Base-by-base conservation (phyloP, 2,329 filamentous ascomycete genomes). In the Cyphellophora europaea region DNA sequence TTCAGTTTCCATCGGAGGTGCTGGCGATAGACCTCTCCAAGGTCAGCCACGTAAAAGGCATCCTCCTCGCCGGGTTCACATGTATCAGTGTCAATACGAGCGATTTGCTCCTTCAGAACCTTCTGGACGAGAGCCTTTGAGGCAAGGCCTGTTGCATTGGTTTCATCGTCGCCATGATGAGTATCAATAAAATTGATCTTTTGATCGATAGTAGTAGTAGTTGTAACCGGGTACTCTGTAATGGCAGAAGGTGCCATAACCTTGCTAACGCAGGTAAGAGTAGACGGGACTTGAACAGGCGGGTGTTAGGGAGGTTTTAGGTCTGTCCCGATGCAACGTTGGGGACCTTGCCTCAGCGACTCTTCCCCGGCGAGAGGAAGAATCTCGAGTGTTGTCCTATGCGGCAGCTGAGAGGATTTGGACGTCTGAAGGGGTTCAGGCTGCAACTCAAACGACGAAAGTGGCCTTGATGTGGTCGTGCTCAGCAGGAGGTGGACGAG, bases 311-410 rank as follows among this genome's bases (percentile, higher is more conserved):
- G 91, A 66, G 91, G 91, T 77, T 85, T 82, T 71, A 88, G 93
- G 68, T 85, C 83, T 74, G 85, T 82, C 79, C 81, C 85, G 74
- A 83, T 74, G 73, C 72, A 80, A 74, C 80, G 79, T 77, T 41
- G 43, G 45, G 83, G 84, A 81, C 86, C 82, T 86, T 84, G 85
- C 82, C 86, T 89, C 82, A 82, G 86, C 83, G 87, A 94, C 86
- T 91, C 91, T 93, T 89, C 91, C 91, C 88, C 89, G 66, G 70
- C 71, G 71, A 91, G 89, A 94, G 88, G 89, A 96, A 96, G 89
- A 93, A 88, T 82, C 83, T 79, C 75, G 77, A 77, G 80, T 80
- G 77, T 77, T 79, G 82, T 93, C 84, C 86, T 96, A 98, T 98
- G 89, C 91, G 91, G 91, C 91, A 96, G 89, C 85, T 93, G 82